Evolutionary conservation across 2,329 filamentous ascomycete species (phyloP).

Genomic region (Immersiporthe knoxdaviesiana): DNA sequence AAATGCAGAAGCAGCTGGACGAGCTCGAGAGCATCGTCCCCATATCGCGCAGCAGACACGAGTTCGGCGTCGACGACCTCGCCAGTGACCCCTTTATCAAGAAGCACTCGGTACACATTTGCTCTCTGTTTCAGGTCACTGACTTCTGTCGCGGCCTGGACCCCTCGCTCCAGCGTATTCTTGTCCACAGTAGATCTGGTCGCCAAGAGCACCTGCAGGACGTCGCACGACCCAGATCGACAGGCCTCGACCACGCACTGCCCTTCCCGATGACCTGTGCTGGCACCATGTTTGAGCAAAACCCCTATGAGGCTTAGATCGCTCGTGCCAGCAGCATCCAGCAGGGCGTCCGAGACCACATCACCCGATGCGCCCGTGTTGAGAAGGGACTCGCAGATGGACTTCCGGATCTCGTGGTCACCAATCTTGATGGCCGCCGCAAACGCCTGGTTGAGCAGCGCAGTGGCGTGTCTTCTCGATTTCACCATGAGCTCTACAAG

Average conservation of each 20-base stretch:
- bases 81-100: slow-evolving; percentile 53
- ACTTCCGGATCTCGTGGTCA: slow-evolving; percentile 44
- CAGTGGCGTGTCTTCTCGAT: slow-evolving; percentile 41
- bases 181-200: slow-evolving; percentile 45
- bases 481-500: slow-evolving; percentile 49
- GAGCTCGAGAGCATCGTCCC: slow-evolving; percentile 51
- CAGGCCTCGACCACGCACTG: slow-evolving; percentile 60
- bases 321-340: slow-evolving; percentile 56
- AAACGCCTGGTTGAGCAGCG: slow-evolving; percentile 48
- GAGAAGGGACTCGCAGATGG: slow-evolving; percentile 51
- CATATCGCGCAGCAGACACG: slow-evolving; percentile 55
- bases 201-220: slow-evolving; percentile 54
- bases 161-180: slow-evolving; percentile 52
- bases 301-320: slow-evolving; percentile 55
- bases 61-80: slow-evolving; percentile 58
- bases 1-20: slow-evolving; percentile 54
- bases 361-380: slow-evolving; percentile 49
- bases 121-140: slow-evolving; percentile 53
- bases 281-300: slow-evolving; percentile 56
- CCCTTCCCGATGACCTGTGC: slow-evolving; percentile 53
- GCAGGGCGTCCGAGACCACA: slow-evolving; percentile 53
- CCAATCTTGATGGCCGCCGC: slow-evolving; percentile 47
- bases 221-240: slow-evolving; percentile 51
- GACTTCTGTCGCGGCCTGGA: slow-evolving; percentile 59
- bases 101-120: slow-evolving; percentile 53